Conservation (phyloP, 1,139 yeast species). For the Suhomyces bokatorum region DNA sequence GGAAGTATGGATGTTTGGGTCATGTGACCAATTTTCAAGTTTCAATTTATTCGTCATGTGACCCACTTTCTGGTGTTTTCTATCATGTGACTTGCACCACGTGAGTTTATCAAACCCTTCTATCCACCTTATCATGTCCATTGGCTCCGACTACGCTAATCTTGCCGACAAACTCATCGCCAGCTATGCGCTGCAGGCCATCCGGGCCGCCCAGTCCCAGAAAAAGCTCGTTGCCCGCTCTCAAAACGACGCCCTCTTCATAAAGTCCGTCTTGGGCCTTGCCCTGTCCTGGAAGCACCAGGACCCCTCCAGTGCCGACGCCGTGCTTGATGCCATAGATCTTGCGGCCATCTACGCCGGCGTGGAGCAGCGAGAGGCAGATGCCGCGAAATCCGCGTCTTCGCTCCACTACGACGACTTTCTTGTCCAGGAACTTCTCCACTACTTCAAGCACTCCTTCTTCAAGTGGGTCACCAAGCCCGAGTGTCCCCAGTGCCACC, state of each 20-base stretch:
- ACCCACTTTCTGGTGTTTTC: too few species aligned
- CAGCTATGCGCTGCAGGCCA: conserved; percentile 11
- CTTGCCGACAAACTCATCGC: conserved; percentile 14
- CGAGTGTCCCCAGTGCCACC: conserved; percentile 56
- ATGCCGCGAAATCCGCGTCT: conserved; percentile 8
- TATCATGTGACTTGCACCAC: too few species aligned
- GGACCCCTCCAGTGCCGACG: conserved; percentile 14
- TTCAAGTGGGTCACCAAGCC: conserved; percentile 84
- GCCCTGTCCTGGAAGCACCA: conserved; percentile 3
- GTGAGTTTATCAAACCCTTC: too few species aligned
- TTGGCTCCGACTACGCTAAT: conserved; percentile 9
- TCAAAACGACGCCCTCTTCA: conserved; percentile 5
- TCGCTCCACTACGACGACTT: conserved; percentile 62
- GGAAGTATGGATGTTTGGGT: too few species aligned
- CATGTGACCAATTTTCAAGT: too few species aligned
- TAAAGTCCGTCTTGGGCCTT: background rate
- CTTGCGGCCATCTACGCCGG: conserved; percentile 37
- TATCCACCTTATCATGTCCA: conserved; percentile 1
- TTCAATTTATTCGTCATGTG: too few species aligned
- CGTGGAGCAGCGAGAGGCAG: conserved; percentile 29
- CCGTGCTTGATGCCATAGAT: conserved; percentile 37
- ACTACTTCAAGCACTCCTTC: conserved; percentile 78
- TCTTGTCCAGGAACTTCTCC: conserved; percentile 64
- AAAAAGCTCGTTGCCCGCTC: conserved; percentile 3
- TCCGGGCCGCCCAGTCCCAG: background rate